Evolutionary conservation across 2,329 filamentous ascomycete genomes (phyloP), one percentile per base, ranked within the genome.

Genomic region (Rutstroemia sp.): DNA sequence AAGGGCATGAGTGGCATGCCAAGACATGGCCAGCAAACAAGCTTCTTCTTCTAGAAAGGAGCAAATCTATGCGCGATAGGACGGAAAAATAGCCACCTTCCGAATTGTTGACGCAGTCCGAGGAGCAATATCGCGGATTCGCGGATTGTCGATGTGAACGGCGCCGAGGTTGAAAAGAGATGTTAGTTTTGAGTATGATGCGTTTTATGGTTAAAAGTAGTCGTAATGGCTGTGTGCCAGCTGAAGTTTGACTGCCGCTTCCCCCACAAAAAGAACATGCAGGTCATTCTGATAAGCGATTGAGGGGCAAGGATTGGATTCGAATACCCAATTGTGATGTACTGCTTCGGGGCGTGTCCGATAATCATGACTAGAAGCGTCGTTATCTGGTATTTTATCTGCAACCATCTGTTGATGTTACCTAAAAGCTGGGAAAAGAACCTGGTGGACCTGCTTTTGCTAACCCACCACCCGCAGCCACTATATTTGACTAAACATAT

Each of bases 1-100:
- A 48, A 39, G 44, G 19, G 48, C 44, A 9, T n/a, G 52, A 54
- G 52, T 54, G 52, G 52, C 39, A 55, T 49, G 52, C 52, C 46
- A 55, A 55, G 52, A 36, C 17, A 30, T 50, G 17, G 25, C 45
- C 45, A 40, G 52, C 5, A 40, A 23, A 49, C 34, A 46, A 53
- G 51, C 42, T 45, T 23, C 34, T 49, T n/a, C 16, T 34, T 42
- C 53, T 50, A 55, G 38, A 49, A 42, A n/a, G 23, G 21, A 27
- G 14, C 6, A 34, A 12, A 34, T 21, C 4, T 39, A 36, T 38
- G 19, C 39, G 51, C n/a, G 16, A 51, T 19, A 51, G 53, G 23
- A 27, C 42, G 23, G 21, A 36, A 19, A 14, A n/a, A 14, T 12
- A 51, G 36, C 39, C 38, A 56, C 53, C 53, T 56, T 56, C 53